These are phyloP conservation scores for Rosa chinensis DNA, from an alignment of 306 rosid species.

Conservation along the genomic window DNA sequence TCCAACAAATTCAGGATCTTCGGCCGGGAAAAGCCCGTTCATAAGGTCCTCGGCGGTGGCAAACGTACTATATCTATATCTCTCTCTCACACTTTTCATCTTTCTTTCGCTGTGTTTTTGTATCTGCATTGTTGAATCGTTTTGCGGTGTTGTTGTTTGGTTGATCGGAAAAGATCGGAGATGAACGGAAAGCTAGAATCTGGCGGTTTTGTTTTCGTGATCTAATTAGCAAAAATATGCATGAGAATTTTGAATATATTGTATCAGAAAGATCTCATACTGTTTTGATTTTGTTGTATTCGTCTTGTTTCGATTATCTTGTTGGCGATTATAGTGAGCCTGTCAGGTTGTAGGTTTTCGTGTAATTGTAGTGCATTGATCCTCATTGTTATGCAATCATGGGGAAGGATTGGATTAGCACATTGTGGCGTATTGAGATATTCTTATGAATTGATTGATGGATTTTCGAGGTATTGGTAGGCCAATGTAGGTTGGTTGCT, in stretches of 20 bases:
- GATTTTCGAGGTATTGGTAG: neutral
- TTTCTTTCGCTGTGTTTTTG: neutral
- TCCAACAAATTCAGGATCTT: constrained; percentile 61
- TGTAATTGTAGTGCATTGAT: neutral
- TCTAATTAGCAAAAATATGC: neutral
- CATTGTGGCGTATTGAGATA: neutral
- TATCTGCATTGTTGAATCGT: neutral
- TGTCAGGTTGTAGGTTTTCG: neutral
- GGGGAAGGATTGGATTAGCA: neutral
- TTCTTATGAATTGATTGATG: neutral
- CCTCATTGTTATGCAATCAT: neutral
- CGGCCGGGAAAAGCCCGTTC: constrained; percentile 78
- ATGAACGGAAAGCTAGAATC: neutral
- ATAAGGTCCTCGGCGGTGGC: constrained; percentile 79
- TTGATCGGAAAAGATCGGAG: constrained; percentile 23
- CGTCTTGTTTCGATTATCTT: neutral
- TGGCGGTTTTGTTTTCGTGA: neutral
- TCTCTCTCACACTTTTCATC: neutral
- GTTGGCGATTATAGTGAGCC: neutral
- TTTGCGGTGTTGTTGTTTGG: neutral
- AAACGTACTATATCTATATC: constrained; percentile 40
- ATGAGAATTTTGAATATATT: too few species aligned
- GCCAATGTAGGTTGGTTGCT: neutral
- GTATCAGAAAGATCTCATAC: neutral
- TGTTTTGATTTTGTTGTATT: neutral